Percentiles rank a stretch among this genome's conserved stretches.
Conservation (phyloP, 805 yeast species). For the Tetrapisispora pingtungensis region DNA sequence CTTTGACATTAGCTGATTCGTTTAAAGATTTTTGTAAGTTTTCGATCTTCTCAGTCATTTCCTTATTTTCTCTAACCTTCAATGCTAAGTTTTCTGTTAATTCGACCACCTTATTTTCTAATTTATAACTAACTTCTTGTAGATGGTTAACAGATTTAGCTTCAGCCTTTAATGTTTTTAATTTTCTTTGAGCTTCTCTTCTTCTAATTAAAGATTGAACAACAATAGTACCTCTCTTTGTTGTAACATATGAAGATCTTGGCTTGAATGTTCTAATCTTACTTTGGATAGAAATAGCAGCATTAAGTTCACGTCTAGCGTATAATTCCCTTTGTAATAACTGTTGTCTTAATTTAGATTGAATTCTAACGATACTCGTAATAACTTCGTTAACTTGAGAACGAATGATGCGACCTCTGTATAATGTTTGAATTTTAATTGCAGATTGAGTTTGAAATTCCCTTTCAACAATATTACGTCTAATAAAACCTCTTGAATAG, state of each 20-base stretch:
- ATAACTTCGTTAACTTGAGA: constrained; percentile 24
- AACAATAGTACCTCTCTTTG: constrained; percentile 48
- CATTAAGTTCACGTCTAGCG: constrained; percentile 42
- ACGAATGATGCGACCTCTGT: constrained; percentile 48
- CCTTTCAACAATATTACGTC: constrained; percentile 44
- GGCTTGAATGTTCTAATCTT: constrained; percentile 58
- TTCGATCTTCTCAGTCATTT: constrained; percentile 52
- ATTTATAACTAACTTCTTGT: constrained; percentile 82
- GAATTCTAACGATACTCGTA: constrained; percentile 33
- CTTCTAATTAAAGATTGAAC: constrained; percentile 76
- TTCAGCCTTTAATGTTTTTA: constrained; percentile 60
- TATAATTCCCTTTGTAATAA: constrained; percentile 43
- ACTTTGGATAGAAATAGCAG: constrained; percentile 67
- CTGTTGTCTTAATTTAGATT: constrained; percentile 43
- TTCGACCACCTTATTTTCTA: constrained; percentile 96
- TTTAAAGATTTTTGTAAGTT: constrained; percentile 40
- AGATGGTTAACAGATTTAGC: constrained; percentile 86
- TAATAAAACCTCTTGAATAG: constrained; percentile 49
- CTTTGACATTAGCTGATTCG: constrained; percentile 44
- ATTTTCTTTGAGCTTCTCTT: constrained; percentile 56
- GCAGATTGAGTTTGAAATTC: constrained; percentile 58
- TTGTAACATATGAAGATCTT: constrained; percentile 40
- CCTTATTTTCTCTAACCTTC: constrained; percentile 74
- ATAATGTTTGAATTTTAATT: constrained; percentile 54
- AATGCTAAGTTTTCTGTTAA: constrained; percentile 75